Percentiles rank a stretch among this genome's conserved stretches.
These are phyloP conservation scores for Plasmopara muralis DNA, from an alignment of 352 stramenopile species.

Conservation along the genomic window DNA sequence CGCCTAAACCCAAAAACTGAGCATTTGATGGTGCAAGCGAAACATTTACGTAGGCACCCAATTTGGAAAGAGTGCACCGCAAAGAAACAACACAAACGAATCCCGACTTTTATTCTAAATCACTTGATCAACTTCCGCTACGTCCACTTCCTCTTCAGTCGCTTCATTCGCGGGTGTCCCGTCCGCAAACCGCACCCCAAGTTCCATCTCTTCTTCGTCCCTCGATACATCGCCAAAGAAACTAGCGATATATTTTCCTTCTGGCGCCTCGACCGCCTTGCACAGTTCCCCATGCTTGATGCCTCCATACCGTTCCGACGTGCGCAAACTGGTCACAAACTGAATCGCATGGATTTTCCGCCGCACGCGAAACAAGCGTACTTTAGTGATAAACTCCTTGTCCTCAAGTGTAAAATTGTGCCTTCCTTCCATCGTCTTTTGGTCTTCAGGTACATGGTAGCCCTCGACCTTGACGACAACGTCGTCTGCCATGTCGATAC, in stretches of 20 bases:
- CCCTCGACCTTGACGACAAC: slow-evolving; percentile 19
- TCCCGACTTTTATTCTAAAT: not conserved
- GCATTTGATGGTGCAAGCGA: too few species aligned
- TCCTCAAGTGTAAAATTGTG: slow-evolving; percentile 10
- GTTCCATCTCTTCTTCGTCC: slow-evolving; percentile 17
- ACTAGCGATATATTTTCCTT: slow-evolving; percentile 21
- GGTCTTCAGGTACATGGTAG: slow-evolving; percentile 6
- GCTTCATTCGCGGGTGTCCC: slow-evolving; percentile 1
- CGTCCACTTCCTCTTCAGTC: slow-evolving; percentile 8
- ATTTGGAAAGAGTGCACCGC: too few species aligned
- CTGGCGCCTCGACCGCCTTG: slow-evolving; percentile 24
- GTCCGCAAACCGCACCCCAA: slow-evolving; percentile 21
- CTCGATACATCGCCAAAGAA: slow-evolving; percentile 23
- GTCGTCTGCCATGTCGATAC: slow-evolving; percentile 10
- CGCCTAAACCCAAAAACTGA: too few species aligned
- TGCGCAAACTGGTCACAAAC: slow-evolving; percentile 21
- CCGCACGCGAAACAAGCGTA: slow-evolving; percentile 21
- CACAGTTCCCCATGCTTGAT: slow-evolving; percentile 22
- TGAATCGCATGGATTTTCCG: slow-evolving; percentile 27
- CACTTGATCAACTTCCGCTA: slow-evolving; percentile 27
- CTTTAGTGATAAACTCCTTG: slow-evolving; percentile 21
- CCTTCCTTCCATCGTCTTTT: not conserved
- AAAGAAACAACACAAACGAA: too few species aligned
- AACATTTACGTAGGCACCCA: too few species aligned
- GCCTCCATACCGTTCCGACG: slow-evolving; percentile 19